Evolutionary conservation across 192 early-diverging fungal species (phyloP).

Genomic region (Coemansia sp.): DNA sequence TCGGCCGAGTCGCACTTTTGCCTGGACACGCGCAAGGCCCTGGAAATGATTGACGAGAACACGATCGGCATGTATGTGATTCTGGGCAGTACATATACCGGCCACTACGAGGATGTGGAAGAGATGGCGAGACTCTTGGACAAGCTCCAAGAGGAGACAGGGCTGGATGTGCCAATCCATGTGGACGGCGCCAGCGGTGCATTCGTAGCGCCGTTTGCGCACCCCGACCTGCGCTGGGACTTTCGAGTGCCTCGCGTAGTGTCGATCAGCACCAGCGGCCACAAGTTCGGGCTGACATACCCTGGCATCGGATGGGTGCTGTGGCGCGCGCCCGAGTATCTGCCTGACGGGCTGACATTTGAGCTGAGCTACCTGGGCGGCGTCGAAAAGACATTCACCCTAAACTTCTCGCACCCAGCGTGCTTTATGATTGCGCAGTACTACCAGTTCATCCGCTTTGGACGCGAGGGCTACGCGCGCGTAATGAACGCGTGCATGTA

Average conservation of each 20-base stretch:
- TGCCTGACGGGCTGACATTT: slow-evolving; percentile 75
- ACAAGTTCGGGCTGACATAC: slow-evolving; percentile 85
- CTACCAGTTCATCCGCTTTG: slow-evolving; percentile 76
- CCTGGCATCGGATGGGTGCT: slow-evolving; percentile 82
- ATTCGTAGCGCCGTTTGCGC: slow-evolving; percentile 82
- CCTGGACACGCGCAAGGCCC: slow-evolving; percentile 64
- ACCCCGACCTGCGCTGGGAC: slow-evolving; percentile 73
- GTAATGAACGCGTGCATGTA: slow-evolving; percentile 64
- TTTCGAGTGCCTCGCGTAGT: slow-evolving; percentile 68
- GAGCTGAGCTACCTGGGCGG: slow-evolving; percentile 73
- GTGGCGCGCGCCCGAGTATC: slow-evolving; percentile 66
- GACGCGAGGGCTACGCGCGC: slow-evolving; percentile 62
- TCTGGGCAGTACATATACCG: slow-evolving; percentile 79
- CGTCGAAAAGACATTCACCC: slow-evolving; percentile 67
- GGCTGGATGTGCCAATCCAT: slow-evolving; percentile 76
- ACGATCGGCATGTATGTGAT: slow-evolving; percentile 79
- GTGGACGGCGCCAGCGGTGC: slow-evolving; percentile 85
- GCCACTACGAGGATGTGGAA: slow-evolving; percentile 78
- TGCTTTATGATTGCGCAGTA: slow-evolving; percentile 81
- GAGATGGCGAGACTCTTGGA: slow-evolving; percentile 64
- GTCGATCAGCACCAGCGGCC: slow-evolving; percentile 80
- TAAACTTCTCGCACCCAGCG: slow-evolving; percentile 75
- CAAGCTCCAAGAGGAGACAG: slow-evolving; percentile 60
- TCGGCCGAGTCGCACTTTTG: slow-evolving; percentile 54
- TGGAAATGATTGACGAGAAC: slow-evolving; percentile 76